Conservation (phyloP, 768 basidiomycete species). For the Punctularia strigosozonata region DNA sequence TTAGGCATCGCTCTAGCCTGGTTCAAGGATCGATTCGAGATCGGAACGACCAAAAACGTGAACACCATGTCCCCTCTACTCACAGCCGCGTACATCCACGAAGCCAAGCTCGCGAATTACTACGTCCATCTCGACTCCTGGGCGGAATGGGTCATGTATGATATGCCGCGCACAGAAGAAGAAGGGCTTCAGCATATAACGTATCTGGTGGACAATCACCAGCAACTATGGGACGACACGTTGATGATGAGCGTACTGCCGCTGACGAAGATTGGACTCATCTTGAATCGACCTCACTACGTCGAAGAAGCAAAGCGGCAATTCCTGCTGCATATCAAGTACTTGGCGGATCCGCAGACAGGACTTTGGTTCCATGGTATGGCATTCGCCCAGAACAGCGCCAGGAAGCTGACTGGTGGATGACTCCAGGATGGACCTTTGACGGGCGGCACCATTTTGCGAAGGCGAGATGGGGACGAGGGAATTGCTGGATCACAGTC, state of each 20-base stretch:
- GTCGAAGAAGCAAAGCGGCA: conserved; percentile 44
- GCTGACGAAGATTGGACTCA: conserved; percentile 40
- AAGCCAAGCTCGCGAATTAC: conserved; percentile 22
- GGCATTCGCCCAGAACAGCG: conserved; percentile 4
- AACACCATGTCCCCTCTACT: conserved; percentile 46
- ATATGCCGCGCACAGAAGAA: conserved; percentile 33
- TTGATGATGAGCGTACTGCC: conserved; percentile 50
- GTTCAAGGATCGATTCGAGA: conserved; percentile 35
- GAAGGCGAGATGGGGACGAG: conserved; percentile 38
- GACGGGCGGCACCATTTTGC: conserved; percentile 34
- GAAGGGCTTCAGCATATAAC: conserved; percentile 38
- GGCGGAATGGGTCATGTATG: conserved; percentile 41
- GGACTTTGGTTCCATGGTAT: conserved; percentile 38
- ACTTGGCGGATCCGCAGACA: conserved; percentile 30
- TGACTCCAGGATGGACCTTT: conserved; percentile 28
- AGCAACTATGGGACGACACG: conserved; percentile 48
- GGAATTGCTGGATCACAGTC: conserved; percentile 42
- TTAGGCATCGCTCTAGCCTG: conserved; percentile 31
- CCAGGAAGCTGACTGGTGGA: background rate
- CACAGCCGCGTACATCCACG: conserved; percentile 31
- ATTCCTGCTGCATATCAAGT: conserved; percentile 36
- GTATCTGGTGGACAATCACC: conserved; percentile 26
- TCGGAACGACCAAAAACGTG: conserved; percentile 47
- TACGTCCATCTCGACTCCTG: conserved; percentile 30
- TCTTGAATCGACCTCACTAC: conserved; percentile 37